Evolutionary conservation across 2,329 filamentous ascomycete genomes (phyloP).

Genomic region (Ascochyta clinopodiicola): DNA sequence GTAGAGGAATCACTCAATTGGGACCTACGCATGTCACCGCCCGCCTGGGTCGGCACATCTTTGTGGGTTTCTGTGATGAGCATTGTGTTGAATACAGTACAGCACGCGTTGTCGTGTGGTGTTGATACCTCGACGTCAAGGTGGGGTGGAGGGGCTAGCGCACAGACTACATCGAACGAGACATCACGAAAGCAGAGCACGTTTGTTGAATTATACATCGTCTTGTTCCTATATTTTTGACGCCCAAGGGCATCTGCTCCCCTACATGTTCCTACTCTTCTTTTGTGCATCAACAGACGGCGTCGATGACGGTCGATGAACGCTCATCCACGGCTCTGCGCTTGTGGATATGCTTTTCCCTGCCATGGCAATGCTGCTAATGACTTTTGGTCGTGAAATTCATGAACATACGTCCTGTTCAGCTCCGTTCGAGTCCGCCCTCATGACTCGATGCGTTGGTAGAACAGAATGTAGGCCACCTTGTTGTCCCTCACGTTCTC

Average conservation of each 20-base stretch:
- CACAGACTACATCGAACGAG: too few species aligned
- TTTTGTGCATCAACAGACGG: not conserved
- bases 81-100: constrained; percentile 49
- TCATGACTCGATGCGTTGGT: constrained; percentile 71
- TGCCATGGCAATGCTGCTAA: constrained; percentile 16
- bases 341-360: constrained; percentile 18
- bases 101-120: constrained; percentile 1
- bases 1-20: too few species aligned
- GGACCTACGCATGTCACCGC: constrained; percentile 64
- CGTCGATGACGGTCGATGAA: constrained; percentile 7
- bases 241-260: constrained; percentile 7
- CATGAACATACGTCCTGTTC: constrained; percentile 11
- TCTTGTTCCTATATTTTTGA: constrained; percentile 8
- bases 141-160: constrained; percentile 20
- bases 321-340: constrained; percentile 19
- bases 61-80: constrained; percentile 64
- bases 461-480: constrained; percentile 96
- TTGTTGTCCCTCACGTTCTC: constrained; percentile 83
- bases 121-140: not conserved
- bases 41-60: constrained; percentile 66
- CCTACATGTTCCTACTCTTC: constrained; percentile 9
- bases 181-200: not conserved
- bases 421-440: constrained; percentile 3
- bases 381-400: constrained; percentile 18
- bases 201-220: constrained; percentile 8